These are phyloP conservation scores for Fraxinus nigra DNA, from an alignment of 305 asterid genomes.

Conservation along the genomic window DNA sequence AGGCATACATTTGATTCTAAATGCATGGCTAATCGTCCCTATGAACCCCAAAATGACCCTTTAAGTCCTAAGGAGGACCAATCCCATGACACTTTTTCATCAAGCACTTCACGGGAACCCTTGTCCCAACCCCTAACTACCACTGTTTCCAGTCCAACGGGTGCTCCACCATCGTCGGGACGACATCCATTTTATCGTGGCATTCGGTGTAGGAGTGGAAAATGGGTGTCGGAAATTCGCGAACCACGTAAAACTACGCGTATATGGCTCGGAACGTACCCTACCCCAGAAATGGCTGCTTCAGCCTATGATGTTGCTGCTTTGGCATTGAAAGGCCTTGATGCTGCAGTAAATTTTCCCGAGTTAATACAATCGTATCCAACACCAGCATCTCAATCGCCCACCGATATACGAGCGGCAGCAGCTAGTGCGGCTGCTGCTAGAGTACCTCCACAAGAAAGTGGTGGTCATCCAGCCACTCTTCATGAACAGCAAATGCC, in stretches of 20 bases:
- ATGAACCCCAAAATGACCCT: background rate
- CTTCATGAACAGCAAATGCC: background rate
- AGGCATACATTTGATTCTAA: background rate
- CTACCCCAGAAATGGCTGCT: constrained; percentile 73
- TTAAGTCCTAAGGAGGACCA: background rate
- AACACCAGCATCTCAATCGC: constrained; percentile 41
- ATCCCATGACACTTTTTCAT: background rate
- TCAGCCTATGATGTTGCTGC: constrained; percentile 71
- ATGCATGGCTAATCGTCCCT: constrained; percentile 23
- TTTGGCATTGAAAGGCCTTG: constrained; percentile 51
- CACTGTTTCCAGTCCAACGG: constrained; percentile 22
- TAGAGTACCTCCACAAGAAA: constrained; percentile 12
- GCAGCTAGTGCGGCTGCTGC: constrained; percentile 52
- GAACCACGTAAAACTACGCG: constrained; percentile 60
- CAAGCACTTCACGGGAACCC: background rate
- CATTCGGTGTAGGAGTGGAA: constrained; percentile 45
- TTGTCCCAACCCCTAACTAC: background rate
- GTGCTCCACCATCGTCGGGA: constrained; percentile 15
- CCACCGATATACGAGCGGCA: constrained; percentile 51
- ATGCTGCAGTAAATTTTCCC: constrained; percentile 49
- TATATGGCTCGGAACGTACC: constrained; percentile 67
- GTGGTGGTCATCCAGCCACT: background rate
- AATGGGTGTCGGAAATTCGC: constrained; percentile 71
- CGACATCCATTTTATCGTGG: constrained; percentile 56
- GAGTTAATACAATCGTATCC: constrained; percentile 35